Evolutionary conservation across 1,284 basidiomycete species (phyloP).

Genomic region (Ustilago sp.): DNA sequence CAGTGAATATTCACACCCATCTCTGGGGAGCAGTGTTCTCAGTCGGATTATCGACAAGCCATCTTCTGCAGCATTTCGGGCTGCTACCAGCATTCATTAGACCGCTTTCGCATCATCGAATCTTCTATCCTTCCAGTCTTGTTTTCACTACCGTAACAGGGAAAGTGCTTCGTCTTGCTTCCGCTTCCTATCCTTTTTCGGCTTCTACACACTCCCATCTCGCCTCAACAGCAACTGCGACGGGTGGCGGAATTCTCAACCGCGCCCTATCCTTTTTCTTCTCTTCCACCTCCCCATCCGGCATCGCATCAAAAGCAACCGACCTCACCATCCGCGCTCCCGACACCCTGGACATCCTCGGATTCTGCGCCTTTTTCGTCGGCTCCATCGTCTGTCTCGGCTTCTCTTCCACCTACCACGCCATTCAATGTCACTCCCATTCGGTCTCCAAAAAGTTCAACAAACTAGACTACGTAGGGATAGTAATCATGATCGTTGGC

Average conservation of each 20-base stretch:
- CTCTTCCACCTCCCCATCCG: slow-evolving; percentile 1
- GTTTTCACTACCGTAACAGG: slow-evolving; percentile 47
- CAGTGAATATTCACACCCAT: slow-evolving; percentile 92
- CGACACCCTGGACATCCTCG: slow-evolving; percentile 77
- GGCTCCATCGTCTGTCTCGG: slow-evolving; percentile 81
- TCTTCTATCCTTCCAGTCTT: slow-evolving; percentile 56
- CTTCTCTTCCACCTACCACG: slow-evolving; percentile 83
- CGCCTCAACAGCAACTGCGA: background rate
- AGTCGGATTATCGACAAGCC: slow-evolving; percentile 71
- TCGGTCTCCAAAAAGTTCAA: slow-evolving; percentile 71
- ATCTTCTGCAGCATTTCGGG: slow-evolving; percentile 49
- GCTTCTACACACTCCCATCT: background rate
- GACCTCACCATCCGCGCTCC: slow-evolving; percentile 66
- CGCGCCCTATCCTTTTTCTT: slow-evolving; percentile 14
- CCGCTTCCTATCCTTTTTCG: slow-evolving; percentile 40
- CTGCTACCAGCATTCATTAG: slow-evolving; percentile 48
- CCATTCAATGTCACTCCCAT: slow-evolving; percentile 79
- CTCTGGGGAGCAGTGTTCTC: slow-evolving; percentile 81
- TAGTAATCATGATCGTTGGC: slow-evolving; percentile 76
- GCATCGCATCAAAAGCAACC: slow-evolving; percentile 4
- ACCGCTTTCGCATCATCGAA: slow-evolving; percentile 51
- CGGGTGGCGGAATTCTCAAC: slow-evolving; percentile 6
- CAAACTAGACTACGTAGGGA: slow-evolving; percentile 71
- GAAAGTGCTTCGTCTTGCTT: slow-evolving; percentile 48
- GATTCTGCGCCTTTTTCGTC: slow-evolving; percentile 78